Conservation (phyloP, 129 eudicot genomes). For the Flaveria ramosissima region DNA sequence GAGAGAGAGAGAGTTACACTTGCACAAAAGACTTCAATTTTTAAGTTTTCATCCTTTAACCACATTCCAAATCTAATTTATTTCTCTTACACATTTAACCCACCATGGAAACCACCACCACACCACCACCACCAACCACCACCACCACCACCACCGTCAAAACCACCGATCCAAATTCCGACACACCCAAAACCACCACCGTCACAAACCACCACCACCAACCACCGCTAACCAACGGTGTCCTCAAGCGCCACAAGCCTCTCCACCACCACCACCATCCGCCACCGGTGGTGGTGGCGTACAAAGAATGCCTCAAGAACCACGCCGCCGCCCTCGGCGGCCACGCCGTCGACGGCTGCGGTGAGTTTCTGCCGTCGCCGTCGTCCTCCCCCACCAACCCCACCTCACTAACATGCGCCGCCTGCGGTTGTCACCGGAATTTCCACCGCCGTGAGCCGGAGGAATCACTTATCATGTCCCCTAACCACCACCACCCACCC, state of each 20-base stretch:
- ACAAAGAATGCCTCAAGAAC: constrained; percentile 47
- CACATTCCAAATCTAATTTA: neutral
- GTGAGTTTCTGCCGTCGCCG: constrained; percentile 42
- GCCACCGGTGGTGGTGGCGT: neutral
- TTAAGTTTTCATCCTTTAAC: neutral
- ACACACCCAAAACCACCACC: neutral
- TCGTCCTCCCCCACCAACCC: constrained; percentile 31
- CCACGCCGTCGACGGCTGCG: constrained; percentile 43
- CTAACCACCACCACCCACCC: constrained; percentile 32
- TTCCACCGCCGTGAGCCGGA: constrained; percentile 93
- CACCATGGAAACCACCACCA: neutral
- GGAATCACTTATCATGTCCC: constrained; percentile 25
- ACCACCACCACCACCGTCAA: neutral
- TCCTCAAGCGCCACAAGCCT: neutral
- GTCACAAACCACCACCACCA: neutral
- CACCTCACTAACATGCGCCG: constrained; percentile 43
- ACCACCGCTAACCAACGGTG: neutral
- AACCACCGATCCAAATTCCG: neutral
- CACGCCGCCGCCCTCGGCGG: constrained; percentile 47
- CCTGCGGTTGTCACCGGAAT: constrained; percentile 71
- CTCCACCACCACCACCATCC: neutral
- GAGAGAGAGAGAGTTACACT: too few relatives aligned
- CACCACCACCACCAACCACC: neutral
- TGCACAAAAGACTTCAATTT: too few relatives aligned
- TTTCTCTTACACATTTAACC: neutral